Conservation (phyloP, 257 asterid genomes). For the Jacaranda mimosifolia region DNA sequence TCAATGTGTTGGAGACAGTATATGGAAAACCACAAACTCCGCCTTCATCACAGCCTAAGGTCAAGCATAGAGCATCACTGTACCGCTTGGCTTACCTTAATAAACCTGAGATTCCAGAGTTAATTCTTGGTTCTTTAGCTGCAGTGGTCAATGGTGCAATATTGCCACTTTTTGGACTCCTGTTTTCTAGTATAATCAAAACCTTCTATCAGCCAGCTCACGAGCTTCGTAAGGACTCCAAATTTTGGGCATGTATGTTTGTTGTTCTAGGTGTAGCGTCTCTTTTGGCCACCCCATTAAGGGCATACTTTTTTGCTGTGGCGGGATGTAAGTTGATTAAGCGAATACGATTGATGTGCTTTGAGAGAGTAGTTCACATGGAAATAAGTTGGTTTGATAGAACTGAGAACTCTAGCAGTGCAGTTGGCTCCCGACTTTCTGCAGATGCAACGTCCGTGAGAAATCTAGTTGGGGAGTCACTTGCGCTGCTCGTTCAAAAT, state of each 20-base stretch:
- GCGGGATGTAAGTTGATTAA: conserved; percentile 70
- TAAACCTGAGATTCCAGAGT: conserved; percentile 52
- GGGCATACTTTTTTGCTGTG: conserved; percentile 59
- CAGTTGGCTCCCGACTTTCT: conserved; percentile 52
- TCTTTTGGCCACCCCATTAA: conserved; percentile 53
- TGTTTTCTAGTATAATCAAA: conserved; percentile 50
- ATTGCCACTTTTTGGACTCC: conserved; percentile 60
- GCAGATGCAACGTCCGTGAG: conserved; percentile 59
- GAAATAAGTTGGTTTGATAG: conserved; percentile 71
- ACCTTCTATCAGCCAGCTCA: conserved; percentile 59
- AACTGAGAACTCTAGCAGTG: conserved; percentile 52
- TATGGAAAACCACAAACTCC: not conserved
- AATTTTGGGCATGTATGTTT: conserved; percentile 64
- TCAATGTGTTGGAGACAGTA: not conserved
- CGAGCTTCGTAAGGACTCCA: conserved; percentile 51
- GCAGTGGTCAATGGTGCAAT: conserved; percentile 57
- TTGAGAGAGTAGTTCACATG: conserved; percentile 69
- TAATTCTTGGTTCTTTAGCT: conserved; percentile 62
- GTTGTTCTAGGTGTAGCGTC: conserved; percentile 54
- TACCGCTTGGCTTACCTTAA: conserved; percentile 57
- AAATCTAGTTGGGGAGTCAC: conserved; percentile 66
- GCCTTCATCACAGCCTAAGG: conserved; percentile 19
- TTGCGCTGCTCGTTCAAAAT: conserved; percentile 63
- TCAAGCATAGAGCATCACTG: conserved; percentile 34
- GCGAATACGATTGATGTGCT: conserved; percentile 66